Evolutionary conservation across 495 filamentous ascomycete genomes (phyloP).

Genomic region (Viridothelium virens): DNA sequence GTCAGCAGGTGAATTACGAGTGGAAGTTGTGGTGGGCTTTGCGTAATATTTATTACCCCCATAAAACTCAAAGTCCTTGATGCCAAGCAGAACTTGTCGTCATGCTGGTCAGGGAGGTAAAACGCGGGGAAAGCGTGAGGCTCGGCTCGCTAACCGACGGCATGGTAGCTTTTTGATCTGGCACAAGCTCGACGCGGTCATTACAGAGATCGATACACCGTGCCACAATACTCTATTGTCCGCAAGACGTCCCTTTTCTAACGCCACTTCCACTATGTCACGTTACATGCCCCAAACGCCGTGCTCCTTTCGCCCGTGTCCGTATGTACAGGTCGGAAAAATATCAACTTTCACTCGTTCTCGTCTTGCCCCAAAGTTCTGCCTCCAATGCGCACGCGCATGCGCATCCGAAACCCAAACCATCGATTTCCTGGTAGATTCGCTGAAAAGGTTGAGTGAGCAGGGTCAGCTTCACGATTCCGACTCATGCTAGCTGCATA

Average conservation of each 20-base stretch:
- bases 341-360: not conserved
- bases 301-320: slow-evolving; percentile 6
- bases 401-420: slow-evolving; percentile 12
- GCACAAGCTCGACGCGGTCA: too few species aligned
- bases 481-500: slow-evolving; percentile 42
- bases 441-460: slow-evolving; percentile 5
- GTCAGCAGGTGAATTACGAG: not conserved
- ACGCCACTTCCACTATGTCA: slow-evolving; percentile 4
- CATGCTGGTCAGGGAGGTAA: not conserved
- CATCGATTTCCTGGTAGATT: not conserved
- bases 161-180: not conserved
- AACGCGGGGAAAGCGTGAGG: not conserved
- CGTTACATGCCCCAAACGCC: not conserved
- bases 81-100: not conserved
- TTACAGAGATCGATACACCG: too few species aligned
- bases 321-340: not conserved
- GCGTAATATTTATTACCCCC: slow-evolving; percentile 13
- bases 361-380: not conserved
- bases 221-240: too few species aligned
- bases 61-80: not conserved
- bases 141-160: slow-evolving; percentile 9
- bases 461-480: not conserved
- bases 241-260: not conserved
- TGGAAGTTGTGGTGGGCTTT: not conserved
- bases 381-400: slow-evolving; percentile 3